A percentile compares a stretch with the other conserved stretches of the same genome.
These are phyloP conservation scores for Xylariaceae sp. DNA, from an alignment of 2,329 filamentous ascomycete genomes.

Conservation along the genomic window DNA sequence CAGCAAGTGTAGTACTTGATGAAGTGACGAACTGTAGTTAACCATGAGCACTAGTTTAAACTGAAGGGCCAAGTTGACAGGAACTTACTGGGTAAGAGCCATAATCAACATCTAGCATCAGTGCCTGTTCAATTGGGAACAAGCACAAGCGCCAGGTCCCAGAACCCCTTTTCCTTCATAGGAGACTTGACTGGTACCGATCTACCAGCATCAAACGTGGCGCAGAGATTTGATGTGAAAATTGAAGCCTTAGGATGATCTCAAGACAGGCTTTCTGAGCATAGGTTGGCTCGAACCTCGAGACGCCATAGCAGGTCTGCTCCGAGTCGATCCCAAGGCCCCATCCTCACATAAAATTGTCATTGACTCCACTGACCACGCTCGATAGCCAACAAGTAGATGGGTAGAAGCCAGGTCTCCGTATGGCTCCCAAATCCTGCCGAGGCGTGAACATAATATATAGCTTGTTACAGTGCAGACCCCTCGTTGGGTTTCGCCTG, in stretches of 20 bases:
- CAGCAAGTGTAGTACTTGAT: conserved; percentile 1
- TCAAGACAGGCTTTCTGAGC: conserved; percentile 1
- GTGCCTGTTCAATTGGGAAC: conserved; percentile 1
- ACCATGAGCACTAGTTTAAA: neutral
- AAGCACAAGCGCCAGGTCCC: conserved; percentile 9
- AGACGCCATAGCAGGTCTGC: neutral
- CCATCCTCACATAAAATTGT: neutral
- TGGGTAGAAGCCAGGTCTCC: neutral
- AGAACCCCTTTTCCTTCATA: neutral
- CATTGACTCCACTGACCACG: neutral
- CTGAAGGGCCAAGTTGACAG: neutral
- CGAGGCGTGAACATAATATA: neutral
- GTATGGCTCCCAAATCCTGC: neutral
- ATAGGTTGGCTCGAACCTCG: conserved; percentile 1
- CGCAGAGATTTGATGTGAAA: conserved; percentile 1
- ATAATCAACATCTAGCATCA: conserved; percentile 6
- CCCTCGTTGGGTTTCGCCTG: neutral
- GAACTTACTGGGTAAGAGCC: conserved; percentile 8
- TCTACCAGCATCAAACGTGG: neutral
- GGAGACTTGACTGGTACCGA: conserved; percentile 1
- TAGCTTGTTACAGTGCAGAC: no score
- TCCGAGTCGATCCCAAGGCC: neutral
- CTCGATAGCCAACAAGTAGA: neutral
- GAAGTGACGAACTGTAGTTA: conserved; percentile 1
- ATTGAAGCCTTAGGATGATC: conserved; percentile 1